phyloP scores from a whole-genome alignment of 2,329 filamentous ascomycete genomes.

The Nigrograna mackinnonii region DNA sequence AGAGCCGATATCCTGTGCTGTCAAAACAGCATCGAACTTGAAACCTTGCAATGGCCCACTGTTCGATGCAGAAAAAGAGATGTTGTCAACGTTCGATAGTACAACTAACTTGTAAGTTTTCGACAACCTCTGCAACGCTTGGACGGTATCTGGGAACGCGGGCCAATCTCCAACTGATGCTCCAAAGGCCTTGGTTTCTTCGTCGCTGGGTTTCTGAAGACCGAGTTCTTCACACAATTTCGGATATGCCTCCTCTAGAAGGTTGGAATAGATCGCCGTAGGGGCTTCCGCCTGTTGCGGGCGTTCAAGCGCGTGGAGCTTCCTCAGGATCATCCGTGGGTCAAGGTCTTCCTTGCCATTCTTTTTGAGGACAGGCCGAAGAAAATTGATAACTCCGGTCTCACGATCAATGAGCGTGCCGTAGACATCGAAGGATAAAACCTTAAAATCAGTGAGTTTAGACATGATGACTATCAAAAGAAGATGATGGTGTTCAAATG shows the following conservation, averaged over 20 bases:
- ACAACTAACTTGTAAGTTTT: conserved; percentile 62
- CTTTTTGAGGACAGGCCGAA: conserved; percentile 55
- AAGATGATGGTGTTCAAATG: too few species aligned
- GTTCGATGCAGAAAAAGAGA: conserved; percentile 55
- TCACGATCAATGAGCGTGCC: conserved; percentile 83
- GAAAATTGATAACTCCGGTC: conserved; percentile 60
- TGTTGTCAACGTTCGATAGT: conserved; percentile 63
- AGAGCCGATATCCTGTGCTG: conserved; percentile 70
- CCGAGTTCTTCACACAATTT: conserved; percentile 51
- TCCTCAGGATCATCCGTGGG: conserved; percentile 34
- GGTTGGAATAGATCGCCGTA: conserved; percentile 60
- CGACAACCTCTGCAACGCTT: conserved; percentile 54
- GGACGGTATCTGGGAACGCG: conserved; percentile 61
- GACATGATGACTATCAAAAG: conserved; percentile 32
- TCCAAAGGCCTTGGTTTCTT: conserved; percentile 55
- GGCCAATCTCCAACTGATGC: conserved; percentile 57
- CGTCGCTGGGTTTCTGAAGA: conserved; percentile 40
- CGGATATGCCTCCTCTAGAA: conserved; percentile 58
- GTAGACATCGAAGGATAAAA: conserved; percentile 77
- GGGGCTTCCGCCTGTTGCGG: conserved; percentile 60
- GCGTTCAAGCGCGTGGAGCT: conserved; percentile 52
- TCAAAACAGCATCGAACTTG: conserved; percentile 67
- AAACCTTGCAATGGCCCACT: conserved; percentile 56
- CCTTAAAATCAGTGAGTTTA: conserved; percentile 46
- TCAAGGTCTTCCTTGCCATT: conserved; percentile 23